phyloP scores from a whole-genome alignment of 2,329 filamentous ascomycete species.

The Nannizzia gypsea region DNA sequence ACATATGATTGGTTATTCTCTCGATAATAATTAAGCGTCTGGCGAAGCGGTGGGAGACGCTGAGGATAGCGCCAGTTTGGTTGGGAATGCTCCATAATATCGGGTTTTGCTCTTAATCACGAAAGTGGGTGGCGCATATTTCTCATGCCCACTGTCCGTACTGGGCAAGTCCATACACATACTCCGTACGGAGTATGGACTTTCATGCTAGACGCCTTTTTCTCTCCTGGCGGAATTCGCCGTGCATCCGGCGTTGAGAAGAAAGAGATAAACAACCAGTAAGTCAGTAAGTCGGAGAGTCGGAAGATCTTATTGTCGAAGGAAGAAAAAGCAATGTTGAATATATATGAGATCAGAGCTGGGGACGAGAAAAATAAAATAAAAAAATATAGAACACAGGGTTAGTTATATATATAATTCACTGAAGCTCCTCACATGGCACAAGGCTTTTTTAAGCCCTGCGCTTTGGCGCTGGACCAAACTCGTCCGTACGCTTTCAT shows the following conservation, averaged over 20 bases:
- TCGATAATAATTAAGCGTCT: neutral
- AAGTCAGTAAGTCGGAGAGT: neutral
- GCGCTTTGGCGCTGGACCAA: neutral
- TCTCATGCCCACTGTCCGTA: neutral
- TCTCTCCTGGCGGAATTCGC: neutral
- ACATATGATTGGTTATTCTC: neutral
- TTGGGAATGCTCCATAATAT: conserved; percentile 1
- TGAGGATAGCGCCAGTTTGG: neutral
- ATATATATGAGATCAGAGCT: neutral
- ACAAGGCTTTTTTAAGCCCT: neutral
- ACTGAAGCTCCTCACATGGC: neutral
- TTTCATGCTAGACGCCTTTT: neutral
- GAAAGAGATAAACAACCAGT: neutral
- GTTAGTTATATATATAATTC: neutral
- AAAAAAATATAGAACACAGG: no score
- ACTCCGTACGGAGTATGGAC: no score
- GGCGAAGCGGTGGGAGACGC: neutral
- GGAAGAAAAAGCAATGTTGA: neutral
- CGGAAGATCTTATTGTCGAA: neutral
- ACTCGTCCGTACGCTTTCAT: neutral
- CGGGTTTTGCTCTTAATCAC: conserved; percentile 2
- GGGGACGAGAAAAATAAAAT: neutral
- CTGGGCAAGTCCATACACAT: neutral
- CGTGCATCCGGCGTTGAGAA: neutral
- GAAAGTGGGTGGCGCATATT: neutral